These are phyloP conservation scores for Arachis monticola DNA, from an alignment of 331 rosid genomes.

Conservation along the genomic window DNA sequence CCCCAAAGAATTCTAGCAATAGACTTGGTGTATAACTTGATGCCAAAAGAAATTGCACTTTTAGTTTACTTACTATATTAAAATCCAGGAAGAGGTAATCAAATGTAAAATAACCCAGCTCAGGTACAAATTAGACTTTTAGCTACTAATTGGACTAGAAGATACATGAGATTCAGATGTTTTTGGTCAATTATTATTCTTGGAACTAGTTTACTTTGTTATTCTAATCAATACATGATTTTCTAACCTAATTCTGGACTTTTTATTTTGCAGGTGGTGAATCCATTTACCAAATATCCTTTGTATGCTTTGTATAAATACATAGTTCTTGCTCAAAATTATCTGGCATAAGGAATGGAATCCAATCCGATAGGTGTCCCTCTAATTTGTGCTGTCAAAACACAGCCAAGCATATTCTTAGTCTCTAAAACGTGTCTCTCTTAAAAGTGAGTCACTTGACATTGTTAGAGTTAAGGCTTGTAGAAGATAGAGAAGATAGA, in stretches of 20 bases:
- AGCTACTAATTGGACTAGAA: not conserved
- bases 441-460: no score
- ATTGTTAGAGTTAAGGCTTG: no score
- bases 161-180: not conserved
- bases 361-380: no score
- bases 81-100: not conserved
- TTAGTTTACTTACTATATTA: not conserved
- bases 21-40: not conserved
- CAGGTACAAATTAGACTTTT: not conserved
- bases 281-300: constrained; percentile 98
- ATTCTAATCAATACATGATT: not conserved
- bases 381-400: no score
- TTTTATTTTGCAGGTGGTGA: constrained; percentile 80
- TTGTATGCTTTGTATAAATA: constrained; percentile 16
- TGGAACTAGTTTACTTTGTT: constrained; percentile 40
- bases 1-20: no score
- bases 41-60: not conserved
- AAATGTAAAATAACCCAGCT: not conserved
- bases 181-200: not conserved
- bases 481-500: no score
- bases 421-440: no score
- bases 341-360: not conserved
- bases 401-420: no score
- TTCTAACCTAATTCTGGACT: constrained; percentile 30
- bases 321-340: not conserved